A percentile compares a stretch with the other conserved stretches of the same genome.
These are phyloP conservation scores for Durusdinium trenchii DNA, from an alignment of 73 alveolate genomes.

Conservation along the genomic window DNA sequence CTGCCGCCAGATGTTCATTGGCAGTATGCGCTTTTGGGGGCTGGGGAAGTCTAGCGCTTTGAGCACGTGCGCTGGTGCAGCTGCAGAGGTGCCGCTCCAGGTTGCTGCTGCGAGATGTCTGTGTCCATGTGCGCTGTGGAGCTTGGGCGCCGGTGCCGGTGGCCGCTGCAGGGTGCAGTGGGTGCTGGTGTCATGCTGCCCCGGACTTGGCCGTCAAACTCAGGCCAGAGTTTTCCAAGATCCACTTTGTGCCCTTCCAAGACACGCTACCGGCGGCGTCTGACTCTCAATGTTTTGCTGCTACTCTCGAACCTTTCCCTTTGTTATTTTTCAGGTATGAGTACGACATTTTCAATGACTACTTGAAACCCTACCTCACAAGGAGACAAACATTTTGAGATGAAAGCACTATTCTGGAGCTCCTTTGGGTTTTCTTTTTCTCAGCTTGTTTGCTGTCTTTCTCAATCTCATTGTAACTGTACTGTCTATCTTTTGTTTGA, in stretches of 20 bases:
- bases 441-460: no score
- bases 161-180: not conserved
- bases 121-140: no score
- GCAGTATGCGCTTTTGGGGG: no score
- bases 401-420: not conserved
- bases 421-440: no score
- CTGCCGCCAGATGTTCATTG: no score
- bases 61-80: no score
- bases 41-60: no score
- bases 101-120: no score
- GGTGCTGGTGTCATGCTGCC: not conserved
- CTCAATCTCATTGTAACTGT: no score
- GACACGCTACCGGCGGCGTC: slow-evolving; percentile 85
- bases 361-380: slow-evolving; percentile 79
- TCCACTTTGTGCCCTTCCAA: slow-evolving; percentile 95
- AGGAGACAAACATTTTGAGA: not conserved
- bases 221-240: slow-evolving; percentile 93
- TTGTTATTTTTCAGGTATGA: slow-evolving; percentile 45
- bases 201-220: no score
- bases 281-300: not conserved
- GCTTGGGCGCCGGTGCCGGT: not conserved
- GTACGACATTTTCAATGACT: slow-evolving; percentile 86
- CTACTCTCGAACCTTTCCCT: not conserved
- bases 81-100: no score
- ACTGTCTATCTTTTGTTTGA: no score